A percentile compares a stretch with the other conserved stretches of the same genome.
Conservation (phyloP, 2,329 filamentous ascomycete species). For the Aspergillus brunneoviolaceus region DNA sequence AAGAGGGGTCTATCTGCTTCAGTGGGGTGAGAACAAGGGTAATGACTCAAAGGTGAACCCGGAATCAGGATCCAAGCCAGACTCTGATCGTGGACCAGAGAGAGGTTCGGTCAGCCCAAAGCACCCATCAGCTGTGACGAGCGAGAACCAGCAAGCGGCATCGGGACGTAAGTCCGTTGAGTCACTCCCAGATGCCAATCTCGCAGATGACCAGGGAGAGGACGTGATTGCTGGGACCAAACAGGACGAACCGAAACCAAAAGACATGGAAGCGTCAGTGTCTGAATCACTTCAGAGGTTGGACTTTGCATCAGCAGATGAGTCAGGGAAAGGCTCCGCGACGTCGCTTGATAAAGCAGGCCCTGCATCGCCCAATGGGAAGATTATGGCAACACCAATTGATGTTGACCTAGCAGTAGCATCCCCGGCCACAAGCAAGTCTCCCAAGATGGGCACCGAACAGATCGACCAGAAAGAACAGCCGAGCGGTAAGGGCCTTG, state of each 20-base stretch:
- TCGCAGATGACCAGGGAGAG: too few species aligned
- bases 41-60: not conserved
- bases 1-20: not conserved
- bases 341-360: not conserved
- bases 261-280: not conserved
- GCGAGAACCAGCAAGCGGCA: not conserved
- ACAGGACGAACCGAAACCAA: too few species aligned
- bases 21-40: not conserved
- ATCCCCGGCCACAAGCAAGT: not conserved
- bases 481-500: not conserved
- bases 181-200: not conserved
- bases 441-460: not conserved
- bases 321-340: not conserved
- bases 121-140: not conserved
- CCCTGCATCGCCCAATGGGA: not conserved
- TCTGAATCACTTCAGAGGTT: not conserved
- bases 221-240: too few species aligned
- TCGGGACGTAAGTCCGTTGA: not conserved
- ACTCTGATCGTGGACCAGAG: not conserved
- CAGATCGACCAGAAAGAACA: not conserved
- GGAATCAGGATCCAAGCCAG: not conserved
- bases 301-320: not conserved
- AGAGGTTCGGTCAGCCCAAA: not conserved
- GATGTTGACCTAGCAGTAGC: not conserved
- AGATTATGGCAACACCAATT: not conserved